A percentile compares a stretch with the other conserved stretches of the same genome.
phyloP scores from a whole-genome alignment of 169 alveolate species.

The Eimeria praecox region DNA sequence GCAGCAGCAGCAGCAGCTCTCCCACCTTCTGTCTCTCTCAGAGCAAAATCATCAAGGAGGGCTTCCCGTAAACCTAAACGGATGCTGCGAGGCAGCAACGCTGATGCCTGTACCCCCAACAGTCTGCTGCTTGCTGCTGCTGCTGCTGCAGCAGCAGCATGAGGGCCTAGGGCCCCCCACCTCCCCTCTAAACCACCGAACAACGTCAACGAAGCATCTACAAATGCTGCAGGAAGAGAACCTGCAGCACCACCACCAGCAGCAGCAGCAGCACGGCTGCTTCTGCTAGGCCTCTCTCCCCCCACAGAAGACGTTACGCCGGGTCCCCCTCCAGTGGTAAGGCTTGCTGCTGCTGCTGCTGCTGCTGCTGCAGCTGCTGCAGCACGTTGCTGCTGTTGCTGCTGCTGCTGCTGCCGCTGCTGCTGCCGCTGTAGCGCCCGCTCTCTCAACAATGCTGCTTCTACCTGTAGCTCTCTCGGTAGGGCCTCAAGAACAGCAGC shows the following conservation, averaged over 20 bases:
- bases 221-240: slow-evolving; percentile 56
- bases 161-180: slow-evolving; percentile 59
- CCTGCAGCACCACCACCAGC: neutral
- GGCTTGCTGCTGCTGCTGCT: neutral
- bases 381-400: slow-evolving; percentile 61
- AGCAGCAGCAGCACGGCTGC: slow-evolving; percentile 14
- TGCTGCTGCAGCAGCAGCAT: neutral
- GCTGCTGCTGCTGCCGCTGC: slow-evolving; percentile 75
- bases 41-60: neutral
- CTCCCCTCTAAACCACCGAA: slow-evolving; percentile 31
- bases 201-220: slow-evolving; percentile 30
- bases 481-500: slow-evolving; percentile 86
- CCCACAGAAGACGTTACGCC: neutral
- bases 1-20: slow-evolving; percentile 5
- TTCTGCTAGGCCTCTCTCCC: slow-evolving; percentile 3
- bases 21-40: neutral
- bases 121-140: slow-evolving; percentile 14
- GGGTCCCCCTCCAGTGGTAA: neutral
- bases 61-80: slow-evolving; percentile 51
- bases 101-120: slow-evolving; percentile 27
- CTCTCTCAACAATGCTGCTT: slow-evolving; percentile 88
- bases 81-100: slow-evolving; percentile 56
- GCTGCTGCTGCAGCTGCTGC: slow-evolving; percentile 64
- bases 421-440: slow-evolving; percentile 46
- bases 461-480: slow-evolving; percentile 88